Evolutionary conservation across 441 rosid genomes (phyloP).

Genomic region (Breynia disticha): DNA sequence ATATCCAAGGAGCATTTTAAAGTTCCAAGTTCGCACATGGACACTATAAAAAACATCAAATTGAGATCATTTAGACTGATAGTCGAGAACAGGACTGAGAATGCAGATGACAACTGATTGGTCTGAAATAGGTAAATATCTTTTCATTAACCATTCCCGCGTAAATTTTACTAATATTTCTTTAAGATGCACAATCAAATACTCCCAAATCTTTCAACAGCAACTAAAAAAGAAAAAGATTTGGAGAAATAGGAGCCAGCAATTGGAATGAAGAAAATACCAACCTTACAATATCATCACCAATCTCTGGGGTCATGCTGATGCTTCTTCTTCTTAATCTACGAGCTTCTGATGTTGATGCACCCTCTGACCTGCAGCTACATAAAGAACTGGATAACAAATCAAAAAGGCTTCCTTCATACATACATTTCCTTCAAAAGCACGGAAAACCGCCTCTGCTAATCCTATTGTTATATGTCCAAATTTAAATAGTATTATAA

Average conservation of each 20-base stretch:
- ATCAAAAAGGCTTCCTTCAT: neutral
- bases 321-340: constrained; percentile 96
- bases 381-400: constrained; percentile 15
- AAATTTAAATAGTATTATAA: neutral
- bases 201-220: neutral
- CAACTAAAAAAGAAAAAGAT: constrained; percentile 4
- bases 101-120: neutral
- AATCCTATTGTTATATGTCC: neutral
- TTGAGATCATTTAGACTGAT: neutral
- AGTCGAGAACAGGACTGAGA: neutral
- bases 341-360: constrained; percentile 68
- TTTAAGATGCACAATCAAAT: too few species aligned
- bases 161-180: too few species aligned
- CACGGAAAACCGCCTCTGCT: too few species aligned
- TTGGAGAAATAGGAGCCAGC: too few species aligned
- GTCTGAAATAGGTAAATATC: neutral
- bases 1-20: too few species aligned
- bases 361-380: constrained; percentile 76
- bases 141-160: too few species aligned
- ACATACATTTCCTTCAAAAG: too few species aligned
- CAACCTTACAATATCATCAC: constrained; percentile 99
- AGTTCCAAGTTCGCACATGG: too few species aligned
- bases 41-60: neutral
- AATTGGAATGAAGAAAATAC: constrained; percentile 19
- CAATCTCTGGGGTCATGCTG: constrained; percentile 98